Percentiles rank a stretch among this genome's conserved stretches.
Evolutionary conservation across 306 rosid genomes (phyloP).

Genomic region (Sicyos edulis): DNA sequence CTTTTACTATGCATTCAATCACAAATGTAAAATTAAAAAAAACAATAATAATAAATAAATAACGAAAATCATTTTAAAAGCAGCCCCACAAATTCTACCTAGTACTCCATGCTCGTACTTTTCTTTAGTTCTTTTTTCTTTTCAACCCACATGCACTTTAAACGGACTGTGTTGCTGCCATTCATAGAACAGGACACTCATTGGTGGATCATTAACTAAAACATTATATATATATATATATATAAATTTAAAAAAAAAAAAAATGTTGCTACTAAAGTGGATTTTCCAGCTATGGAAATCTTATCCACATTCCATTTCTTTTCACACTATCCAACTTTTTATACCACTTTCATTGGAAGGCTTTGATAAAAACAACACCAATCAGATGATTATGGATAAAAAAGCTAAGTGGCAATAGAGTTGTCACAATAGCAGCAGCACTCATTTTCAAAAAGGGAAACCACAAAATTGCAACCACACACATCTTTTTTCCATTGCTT

Average conservation of each 20-base stretch:
- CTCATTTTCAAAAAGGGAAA: background rate
- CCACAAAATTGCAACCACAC: too few species aligned
- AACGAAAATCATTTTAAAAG: too few species aligned
- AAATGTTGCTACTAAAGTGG: background rate
- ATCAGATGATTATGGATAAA: slow-evolving; percentile 16
- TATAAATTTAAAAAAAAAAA: too few species aligned
- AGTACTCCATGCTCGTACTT: slow-evolving; percentile 5
- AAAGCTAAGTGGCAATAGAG: slow-evolving; percentile 10
- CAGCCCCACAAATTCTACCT: background rate
- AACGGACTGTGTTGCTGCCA: background rate
- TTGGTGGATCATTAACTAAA: slow-evolving; percentile 11
- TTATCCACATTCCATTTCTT: background rate
- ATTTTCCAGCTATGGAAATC: slow-evolving; percentile 9
- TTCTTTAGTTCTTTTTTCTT: background rate
- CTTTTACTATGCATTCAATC: background rate
- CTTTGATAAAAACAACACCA: background rate
- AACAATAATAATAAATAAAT: background rate
- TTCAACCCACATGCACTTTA: slow-evolving; percentile 18
- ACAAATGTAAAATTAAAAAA: background rate
- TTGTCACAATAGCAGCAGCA: background rate
- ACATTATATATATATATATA: too few species aligned
- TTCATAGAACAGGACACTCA: slow-evolving; percentile 6
- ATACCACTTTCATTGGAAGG: slow-evolving; percentile 1
- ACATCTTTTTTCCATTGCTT: too few species aligned
- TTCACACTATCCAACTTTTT: background rate